Conservation (phyloP, 805 yeast genomes). For the Starmerella tilneyi region DNA sequence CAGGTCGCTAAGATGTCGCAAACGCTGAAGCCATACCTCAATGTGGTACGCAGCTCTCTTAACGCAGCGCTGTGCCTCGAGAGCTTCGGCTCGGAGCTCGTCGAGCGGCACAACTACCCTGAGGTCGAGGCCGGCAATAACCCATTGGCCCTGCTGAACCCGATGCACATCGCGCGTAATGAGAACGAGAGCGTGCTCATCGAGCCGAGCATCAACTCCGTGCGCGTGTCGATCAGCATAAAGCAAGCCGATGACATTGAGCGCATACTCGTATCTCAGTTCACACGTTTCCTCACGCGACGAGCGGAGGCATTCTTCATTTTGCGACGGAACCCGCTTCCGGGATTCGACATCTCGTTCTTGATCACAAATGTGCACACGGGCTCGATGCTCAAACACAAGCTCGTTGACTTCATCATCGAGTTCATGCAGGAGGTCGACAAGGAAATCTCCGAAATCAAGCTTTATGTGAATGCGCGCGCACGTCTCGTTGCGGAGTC, state of each 20-base stretch:
- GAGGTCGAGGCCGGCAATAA: conserved; percentile 83
- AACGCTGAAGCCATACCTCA: conserved; percentile 87
- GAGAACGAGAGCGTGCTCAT: conserved; percentile 87
- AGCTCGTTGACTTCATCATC: conserved; percentile 89
- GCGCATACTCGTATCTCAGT: conserved; percentile 84
- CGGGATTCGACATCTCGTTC: conserved; percentile 88
- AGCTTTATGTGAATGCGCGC: conserved; percentile 88
- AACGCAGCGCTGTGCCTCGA: conserved; percentile 89
- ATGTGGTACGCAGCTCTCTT: conserved; percentile 85
- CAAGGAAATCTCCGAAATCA: conserved; percentile 97
- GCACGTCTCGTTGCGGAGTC: conserved; percentile 98
- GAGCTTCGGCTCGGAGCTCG: conserved; percentile 89
- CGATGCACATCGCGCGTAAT: conserved; percentile 83
- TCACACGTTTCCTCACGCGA: conserved; percentile 84
- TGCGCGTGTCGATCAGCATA: conserved; percentile 80
- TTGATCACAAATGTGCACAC: conserved; percentile 89
- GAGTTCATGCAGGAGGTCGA: conserved; percentile 99
- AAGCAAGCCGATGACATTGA: conserved; percentile 98
- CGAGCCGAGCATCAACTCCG: conserved; percentile 88
- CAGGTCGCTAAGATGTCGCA: conserved; percentile 54
- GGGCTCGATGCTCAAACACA: conserved; percentile 88
- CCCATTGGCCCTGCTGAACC: conserved; percentile 74
- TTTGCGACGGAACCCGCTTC: conserved; percentile 79
- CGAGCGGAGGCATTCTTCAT: conserved; percentile 93
- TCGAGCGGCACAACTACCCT: conserved; percentile 94